A percentile compares a stretch with the other conserved stretches of the same genome.
phyloP scores from a whole-genome alignment of 345 rosid genomes.

The Eutrema heterophyllum region DNA sequence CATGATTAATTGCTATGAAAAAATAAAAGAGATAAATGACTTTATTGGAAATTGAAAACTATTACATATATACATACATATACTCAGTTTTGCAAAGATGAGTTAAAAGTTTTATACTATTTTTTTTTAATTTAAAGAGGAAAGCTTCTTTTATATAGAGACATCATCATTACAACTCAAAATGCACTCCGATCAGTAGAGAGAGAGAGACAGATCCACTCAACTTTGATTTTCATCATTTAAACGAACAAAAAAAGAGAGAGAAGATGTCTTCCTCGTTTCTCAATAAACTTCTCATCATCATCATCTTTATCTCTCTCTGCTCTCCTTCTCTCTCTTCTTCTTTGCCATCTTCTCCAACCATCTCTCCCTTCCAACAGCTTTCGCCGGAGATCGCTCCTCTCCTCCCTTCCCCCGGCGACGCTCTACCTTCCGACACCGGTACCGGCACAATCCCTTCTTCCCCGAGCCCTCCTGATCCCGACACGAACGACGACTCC shows the following conservation, averaged over 20 bases:
- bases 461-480: conserved; percentile 82
- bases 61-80: too few species aligned
- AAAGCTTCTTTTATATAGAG: conserved; percentile 28
- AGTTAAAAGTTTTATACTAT: too few species aligned
- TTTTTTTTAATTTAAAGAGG: neutral
- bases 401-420: conserved; percentile 68
- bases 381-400: conserved; percentile 80
- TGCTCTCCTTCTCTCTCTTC: conserved; percentile 35
- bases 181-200: conserved; percentile 22
- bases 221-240: conserved; percentile 54
- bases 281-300: conserved; percentile 31
- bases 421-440: conserved; percentile 34
- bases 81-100: too few species aligned
- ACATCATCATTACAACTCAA: conserved; percentile 31
- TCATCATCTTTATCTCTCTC: conserved; percentile 25
- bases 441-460: conserved; percentile 71
- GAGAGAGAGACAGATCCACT: conserved; percentile 22
- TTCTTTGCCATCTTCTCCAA: conserved; percentile 33
- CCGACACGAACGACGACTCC: conserved; percentile 40
- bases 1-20: neutral
- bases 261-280: conserved; percentile 43
- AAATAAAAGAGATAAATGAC: neutral
- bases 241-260: conserved; percentile 11
- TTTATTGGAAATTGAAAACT: too few species aligned
- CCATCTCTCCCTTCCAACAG: conserved; percentile 44